Evolutionary conservation across 371 early-diverging fungal species (phyloP).

Genomic region (Syncephalastrum racemosum): DNA sequence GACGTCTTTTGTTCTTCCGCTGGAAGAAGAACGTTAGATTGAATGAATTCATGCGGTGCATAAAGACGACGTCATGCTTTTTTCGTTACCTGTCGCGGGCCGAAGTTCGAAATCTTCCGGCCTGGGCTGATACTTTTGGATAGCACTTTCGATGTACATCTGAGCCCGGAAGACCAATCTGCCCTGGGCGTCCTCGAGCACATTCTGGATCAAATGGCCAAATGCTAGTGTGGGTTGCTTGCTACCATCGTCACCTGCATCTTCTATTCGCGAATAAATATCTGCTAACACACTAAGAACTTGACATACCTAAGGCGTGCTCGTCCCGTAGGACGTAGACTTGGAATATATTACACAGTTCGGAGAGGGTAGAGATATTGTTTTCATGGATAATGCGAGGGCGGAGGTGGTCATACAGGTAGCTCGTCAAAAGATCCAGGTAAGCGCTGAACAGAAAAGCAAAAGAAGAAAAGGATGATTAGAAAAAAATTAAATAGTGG

Average conservation of each 20-base stretch:
- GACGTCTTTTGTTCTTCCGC: conserved; percentile 19
- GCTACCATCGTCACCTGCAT: conserved; percentile 1
- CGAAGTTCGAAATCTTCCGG: conserved; percentile 61
- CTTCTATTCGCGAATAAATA: not conserved
- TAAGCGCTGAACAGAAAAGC: conserved; percentile 53
- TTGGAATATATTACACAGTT: conserved; percentile 75
- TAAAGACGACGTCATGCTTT: not conserved
- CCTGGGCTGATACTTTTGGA: conserved; percentile 73
- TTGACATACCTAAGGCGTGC: conserved; percentile 22
- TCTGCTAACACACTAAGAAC: not conserved
- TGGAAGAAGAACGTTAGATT: conserved; percentile 5
- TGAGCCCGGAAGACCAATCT: conserved; percentile 85
- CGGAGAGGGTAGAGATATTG: conserved; percentile 76
- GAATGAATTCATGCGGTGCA: not conserved
- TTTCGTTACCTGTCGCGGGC: conserved; percentile 4
- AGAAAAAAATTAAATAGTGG: not conserved
- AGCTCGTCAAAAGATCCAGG: conserved; percentile 61
- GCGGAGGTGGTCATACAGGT: conserved; percentile 82
- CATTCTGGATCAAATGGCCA: conserved; percentile 67
- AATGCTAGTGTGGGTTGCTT: conserved; percentile 46
- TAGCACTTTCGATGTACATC: conserved; percentile 74
- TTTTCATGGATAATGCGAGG: conserved; percentile 85
- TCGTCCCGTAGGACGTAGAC: conserved; percentile 59
- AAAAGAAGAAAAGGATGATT: not conserved
- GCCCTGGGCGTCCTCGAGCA: conserved; percentile 84